Conservation (phyloP, 208 protist genomes). For the Acanthamoeba lenticulata region DNA sequence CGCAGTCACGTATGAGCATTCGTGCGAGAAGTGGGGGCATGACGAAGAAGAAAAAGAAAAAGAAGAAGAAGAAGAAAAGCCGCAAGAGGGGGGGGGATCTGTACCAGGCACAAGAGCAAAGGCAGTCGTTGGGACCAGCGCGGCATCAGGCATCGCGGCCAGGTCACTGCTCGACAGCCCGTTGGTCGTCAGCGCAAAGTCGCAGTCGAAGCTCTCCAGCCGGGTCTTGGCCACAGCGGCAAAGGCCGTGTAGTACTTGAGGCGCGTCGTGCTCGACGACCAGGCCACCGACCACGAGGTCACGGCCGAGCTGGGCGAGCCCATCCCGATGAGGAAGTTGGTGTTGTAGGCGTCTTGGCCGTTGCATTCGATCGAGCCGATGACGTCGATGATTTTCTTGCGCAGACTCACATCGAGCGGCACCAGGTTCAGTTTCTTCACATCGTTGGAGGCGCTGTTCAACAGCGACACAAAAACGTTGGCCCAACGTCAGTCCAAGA, state of each 20-base stretch:
- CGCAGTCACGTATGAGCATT: not conserved
- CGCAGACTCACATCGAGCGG: not conserved
- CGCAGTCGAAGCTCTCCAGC: not conserved
- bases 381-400: not conserved
- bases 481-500: not conserved
- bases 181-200: not conserved
- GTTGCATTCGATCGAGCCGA: not conserved
- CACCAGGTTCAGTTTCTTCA: not conserved
- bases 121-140: not conserved
- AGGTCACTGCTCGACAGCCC: not conserved
- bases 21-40: not conserved
- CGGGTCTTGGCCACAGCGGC: not conserved
- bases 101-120: not conserved
- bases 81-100: not conserved
- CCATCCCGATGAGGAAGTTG: not conserved
- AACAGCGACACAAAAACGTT: not conserved
- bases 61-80: not conserved
- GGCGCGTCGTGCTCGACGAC: not conserved
- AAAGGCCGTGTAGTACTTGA: not conserved
- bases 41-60: too few species aligned
- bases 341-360: not conserved
- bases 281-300: slow-evolving; percentile 7
- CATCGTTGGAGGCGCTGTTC: not conserved
- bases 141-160: not conserved
- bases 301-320: not conserved